phyloP scores from a whole-genome alignment of 192 early-diverging fungal genomes.

The Entrophospora sp. region DNA sequence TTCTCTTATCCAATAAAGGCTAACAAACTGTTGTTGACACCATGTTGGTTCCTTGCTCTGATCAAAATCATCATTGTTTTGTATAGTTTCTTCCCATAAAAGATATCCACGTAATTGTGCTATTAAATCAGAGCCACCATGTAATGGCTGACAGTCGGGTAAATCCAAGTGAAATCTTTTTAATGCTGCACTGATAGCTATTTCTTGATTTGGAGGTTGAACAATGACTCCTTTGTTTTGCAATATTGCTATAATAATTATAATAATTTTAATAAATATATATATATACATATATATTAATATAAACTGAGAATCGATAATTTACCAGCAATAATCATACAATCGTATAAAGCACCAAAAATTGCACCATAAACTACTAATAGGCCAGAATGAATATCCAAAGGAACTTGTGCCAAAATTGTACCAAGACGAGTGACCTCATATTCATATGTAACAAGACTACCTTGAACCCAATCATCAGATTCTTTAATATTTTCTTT shows the following conservation, averaged over 20 bases:
- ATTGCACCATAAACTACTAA: conserved; percentile 20
- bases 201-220: conserved; percentile 16
- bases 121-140: conserved; percentile 26
- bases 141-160: conserved; percentile 6
- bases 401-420: conserved; percentile 20
- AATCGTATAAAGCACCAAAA: conserved; percentile 20
- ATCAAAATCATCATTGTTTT: conserved; percentile 14
- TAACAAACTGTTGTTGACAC: conserved; percentile 25
- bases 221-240: conserved; percentile 24
- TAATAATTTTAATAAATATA: neutral
- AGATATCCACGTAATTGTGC: conserved; percentile 24
- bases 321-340: conserved; percentile 22
- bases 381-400: conserved; percentile 24
- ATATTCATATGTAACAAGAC: conserved; percentile 1
- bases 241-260: conserved; percentile 10
- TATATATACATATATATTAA: neutral
- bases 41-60: conserved; percentile 10
- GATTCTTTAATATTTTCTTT: neutral
- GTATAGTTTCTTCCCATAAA: conserved; percentile 23
- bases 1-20: conserved; percentile 28
- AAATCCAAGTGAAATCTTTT: conserved; percentile 16
- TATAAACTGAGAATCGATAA: neutral
- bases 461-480: neutral
- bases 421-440: conserved; percentile 21
- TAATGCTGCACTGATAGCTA: conserved; percentile 20